Conservation (phyloP, 2,329 filamentous ascomycete species). For the Trematosphaeria pertusa region DNA sequence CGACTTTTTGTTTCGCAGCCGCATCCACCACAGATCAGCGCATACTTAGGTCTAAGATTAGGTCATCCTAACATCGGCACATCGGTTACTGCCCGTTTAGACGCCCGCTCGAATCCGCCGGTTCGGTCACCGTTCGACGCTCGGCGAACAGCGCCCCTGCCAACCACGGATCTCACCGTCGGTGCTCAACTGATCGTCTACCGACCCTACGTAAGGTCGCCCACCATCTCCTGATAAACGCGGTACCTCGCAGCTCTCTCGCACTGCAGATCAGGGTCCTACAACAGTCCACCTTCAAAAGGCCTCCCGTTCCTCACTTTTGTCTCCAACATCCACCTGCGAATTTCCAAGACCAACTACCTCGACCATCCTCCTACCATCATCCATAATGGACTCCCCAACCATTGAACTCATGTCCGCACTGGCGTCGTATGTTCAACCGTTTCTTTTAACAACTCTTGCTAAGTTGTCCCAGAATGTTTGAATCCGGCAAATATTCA, state of each 20-base stretch:
- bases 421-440: slow-evolving; percentile 54
- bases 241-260: slow-evolving; percentile 4
- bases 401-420: slow-evolving; percentile 55
- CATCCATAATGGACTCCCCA: slow-evolving; percentile 45
- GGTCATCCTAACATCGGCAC: slow-evolving; percentile 6
- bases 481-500: slow-evolving; percentile 52
- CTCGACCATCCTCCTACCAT: neutral
- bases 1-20: slow-evolving; percentile 5
- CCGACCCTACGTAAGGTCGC: slow-evolving; percentile 5
- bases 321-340: slow-evolving; percentile 5
- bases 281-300: neutral
- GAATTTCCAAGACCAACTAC: neutral
- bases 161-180: slow-evolving; percentile 8
- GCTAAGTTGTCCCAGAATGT: slow-evolving; percentile 46
- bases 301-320: neutral
- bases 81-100: slow-evolving; percentile 10
- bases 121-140: slow-evolving; percentile 19
- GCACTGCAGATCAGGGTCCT: slow-evolving; percentile 1
- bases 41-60: neutral
- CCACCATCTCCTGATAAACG: slow-evolving; percentile 7
- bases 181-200: slow-evolving; percentile 7
- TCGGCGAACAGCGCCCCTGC: slow-evolving; percentile 12
- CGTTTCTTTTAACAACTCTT: slow-evolving; percentile 9
- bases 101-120: slow-evolving; percentile 11
- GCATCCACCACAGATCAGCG: slow-evolving; percentile 5